Evolutionary conservation across 371 early-diverging fungal species (phyloP).

Genomic region (Rhizopus delemar): DNA sequence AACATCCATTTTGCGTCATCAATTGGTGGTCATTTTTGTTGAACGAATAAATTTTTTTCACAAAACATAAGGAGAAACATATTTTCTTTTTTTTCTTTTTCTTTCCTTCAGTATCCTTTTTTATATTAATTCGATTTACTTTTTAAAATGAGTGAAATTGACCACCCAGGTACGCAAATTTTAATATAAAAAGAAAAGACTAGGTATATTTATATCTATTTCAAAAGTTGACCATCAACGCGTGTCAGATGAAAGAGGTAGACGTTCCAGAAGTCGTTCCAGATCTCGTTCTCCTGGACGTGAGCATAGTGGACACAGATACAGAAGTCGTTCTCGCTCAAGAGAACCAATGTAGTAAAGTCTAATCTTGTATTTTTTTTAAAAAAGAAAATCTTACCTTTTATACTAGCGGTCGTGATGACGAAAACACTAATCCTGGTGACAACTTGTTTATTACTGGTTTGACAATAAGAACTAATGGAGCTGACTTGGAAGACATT

Average conservation of each 20-base stretch:
- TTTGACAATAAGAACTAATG: constrained; percentile 59
- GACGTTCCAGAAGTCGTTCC: constrained; percentile 49
- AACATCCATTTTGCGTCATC: too few relatives aligned
- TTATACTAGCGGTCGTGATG: constrained; percentile 21
- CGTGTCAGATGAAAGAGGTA: constrained; percentile 45
- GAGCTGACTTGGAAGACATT: constrained; percentile 68
- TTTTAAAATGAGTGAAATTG: constrained; percentile 28
- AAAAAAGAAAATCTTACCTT: constrained; percentile 31
- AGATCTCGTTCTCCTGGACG: constrained; percentile 52
- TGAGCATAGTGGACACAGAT: constrained; percentile 47
- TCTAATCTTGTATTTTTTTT: too few relatives aligned
- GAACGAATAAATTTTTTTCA: not conserved
- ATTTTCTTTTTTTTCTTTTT: constrained; percentile 2
- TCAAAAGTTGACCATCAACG: constrained; percentile 33
- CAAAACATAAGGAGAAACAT: not conserved
- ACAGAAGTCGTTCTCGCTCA: constrained; percentile 54
- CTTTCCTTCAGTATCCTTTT: not conserved
- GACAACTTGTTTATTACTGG: constrained; percentile 81
- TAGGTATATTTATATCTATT: not conserved
- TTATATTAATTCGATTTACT: not conserved
- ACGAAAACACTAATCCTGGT: constrained; percentile 61
- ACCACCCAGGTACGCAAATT: constrained; percentile 26
- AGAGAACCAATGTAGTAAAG: constrained; percentile 36
- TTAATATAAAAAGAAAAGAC: not conserved
- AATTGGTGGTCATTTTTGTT: too few relatives aligned